Evolutionary conservation across 2,329 filamentous ascomycete species (phyloP), one percentile per base, ranked within the genome.

Genomic region (Xylariaceae sp.): DNA sequence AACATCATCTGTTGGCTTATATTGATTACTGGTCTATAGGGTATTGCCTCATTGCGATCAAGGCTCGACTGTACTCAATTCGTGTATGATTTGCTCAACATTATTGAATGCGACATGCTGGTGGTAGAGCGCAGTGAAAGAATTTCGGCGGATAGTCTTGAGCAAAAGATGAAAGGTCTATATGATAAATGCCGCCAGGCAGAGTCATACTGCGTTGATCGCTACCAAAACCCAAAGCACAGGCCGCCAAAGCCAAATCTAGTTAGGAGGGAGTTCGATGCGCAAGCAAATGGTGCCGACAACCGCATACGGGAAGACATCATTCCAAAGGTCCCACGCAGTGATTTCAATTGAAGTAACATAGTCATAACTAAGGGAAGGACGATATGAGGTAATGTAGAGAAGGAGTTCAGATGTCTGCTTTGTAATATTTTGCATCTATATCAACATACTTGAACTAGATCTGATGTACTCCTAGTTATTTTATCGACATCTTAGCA

Each of bases 71-170:
- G 42, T 15, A 52, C 30, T 32, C 26, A 45, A 4, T 58, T 51
- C 15, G n/a, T 43, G 10, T 27, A 18, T 11, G 47, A 55, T 10
- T 52, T 58, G 9, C 46, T 58, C 10, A 16, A 49, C 13, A 44
- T 58, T 8, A 46, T 58, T 8, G 29, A 48, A 13, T 1, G 30
- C 6, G 2, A 30, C 2, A 55, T 58, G 51, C 30, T 58, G 10
- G 41, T 50, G 1, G 26, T 47, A 11, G 39, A 50, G 1, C 40
- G 36, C 6, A 8, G 36, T 30, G 45, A 30, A n/a, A 54, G 50
- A 16, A 37, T 37, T 6, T 33, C 16, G 9, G 47, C 32, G 6
- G 4, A 3, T 13, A 11, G 21, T 15, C 29, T 41, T 9, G 24
- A 9, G 9, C 2, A 39, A 10, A 29, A 53, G 13, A 42, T 53